These are phyloP conservation scores for Xylaria sp. DNA, from an alignment of 495 filamentous ascomycete genomes.

Conservation along the genomic window DNA sequence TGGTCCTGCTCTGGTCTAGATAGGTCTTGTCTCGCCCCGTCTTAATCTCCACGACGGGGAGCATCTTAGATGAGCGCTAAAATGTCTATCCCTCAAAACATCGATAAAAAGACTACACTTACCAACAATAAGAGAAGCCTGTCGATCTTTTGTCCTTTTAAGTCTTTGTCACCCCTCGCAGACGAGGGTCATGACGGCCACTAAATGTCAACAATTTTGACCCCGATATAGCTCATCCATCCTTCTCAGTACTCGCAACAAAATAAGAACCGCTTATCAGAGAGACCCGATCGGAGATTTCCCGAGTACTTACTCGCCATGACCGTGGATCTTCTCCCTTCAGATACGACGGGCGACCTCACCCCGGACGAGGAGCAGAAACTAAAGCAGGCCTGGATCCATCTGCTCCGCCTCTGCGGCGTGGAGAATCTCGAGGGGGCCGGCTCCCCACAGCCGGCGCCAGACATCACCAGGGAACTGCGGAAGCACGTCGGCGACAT, in stretches of 20 bases:
- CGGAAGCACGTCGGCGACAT: neutral
- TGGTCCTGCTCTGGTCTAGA: too few species aligned
- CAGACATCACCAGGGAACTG: neutral
- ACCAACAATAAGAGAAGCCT: neutral
- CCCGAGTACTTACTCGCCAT: neutral
- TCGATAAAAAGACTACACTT: neutral
- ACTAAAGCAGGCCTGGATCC: constrained; percentile 35
- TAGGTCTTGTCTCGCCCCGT: neutral
- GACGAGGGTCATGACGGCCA: neutral
- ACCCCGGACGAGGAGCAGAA: constrained; percentile 30
- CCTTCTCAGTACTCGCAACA: neutral
- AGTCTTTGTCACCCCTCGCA: neutral
- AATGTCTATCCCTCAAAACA: neutral
- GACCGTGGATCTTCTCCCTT: neutral
- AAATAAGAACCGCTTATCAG: neutral
- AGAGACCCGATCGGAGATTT: neutral
- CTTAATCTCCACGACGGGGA: neutral
- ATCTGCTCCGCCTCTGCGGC: constrained; percentile 36
- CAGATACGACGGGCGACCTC: constrained; percentile 30
- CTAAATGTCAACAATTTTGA: too few species aligned
- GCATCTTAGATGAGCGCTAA: constrained; percentile 3
- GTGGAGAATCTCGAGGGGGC: neutral
- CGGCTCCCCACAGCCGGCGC: neutral
- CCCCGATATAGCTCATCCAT: neutral
- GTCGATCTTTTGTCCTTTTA: neutral